Evolutionary conservation across 139 green algal genomes (phyloP), one percentile per base, ranked within the genome.

Genomic region (Pycnococcus provasolii): DNA sequence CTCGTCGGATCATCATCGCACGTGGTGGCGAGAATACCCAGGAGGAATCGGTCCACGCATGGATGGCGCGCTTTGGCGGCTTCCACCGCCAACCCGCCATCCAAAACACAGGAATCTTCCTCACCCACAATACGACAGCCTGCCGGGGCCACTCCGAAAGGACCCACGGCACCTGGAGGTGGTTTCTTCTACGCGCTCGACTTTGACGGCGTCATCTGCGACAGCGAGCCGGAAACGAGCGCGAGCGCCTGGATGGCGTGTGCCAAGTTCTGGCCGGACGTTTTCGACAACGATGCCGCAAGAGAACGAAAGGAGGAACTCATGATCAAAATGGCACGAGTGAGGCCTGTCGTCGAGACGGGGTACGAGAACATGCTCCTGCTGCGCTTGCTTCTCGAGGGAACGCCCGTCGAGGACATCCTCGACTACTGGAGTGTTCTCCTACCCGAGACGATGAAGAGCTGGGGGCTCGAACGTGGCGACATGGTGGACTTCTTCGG

Each of bases 331-430:
- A 96, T 97, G 88, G 74, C 84, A 0, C 58, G 62, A 4, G 86
- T 94, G 1, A 78, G 93, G 44, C 93, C 93, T 4, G 91, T 99
- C 2, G 89, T 99, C 3, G 93, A 99, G 74, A 98, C 93, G 2
- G 93, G 92, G 62, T 99, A 95, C 74, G 93, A 99, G 71, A 98
- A 98, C 76, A 77, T 97, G 9, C 79, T 97, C 4, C 88, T 96
- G 68, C 87, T 95, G 58, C 73, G 72, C 1, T 63, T 76, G 59
- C 62, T 83, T 45, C 58, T 76, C n/a, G 77, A 83, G 62, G 65
- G 65, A 43, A 58, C 69, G 48, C 8, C 47, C 41, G 61, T 75
- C 41, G 62, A 67, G 2, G 41, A 52, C 4, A 74, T 74, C 58
- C 13, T 68, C 3, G 52, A 11, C n/a, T 45, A 54, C 3, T 62